Conservation (phyloP, 2,329 filamentous ascomycete species). For the Coniochaeta sp. region DNA sequence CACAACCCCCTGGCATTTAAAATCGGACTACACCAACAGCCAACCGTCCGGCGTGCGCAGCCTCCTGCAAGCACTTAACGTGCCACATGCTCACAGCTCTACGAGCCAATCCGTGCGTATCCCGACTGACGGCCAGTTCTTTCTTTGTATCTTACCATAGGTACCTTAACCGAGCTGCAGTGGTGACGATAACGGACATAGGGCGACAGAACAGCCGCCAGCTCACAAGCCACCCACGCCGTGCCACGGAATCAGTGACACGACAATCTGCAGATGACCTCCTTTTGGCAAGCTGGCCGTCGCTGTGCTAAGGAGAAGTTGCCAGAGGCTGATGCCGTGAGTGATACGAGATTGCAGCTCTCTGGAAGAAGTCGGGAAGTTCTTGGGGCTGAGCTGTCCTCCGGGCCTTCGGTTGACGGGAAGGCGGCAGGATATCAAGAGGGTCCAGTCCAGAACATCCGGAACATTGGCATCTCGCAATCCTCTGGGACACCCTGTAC, state of each 20-base stretch:
- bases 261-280: not conserved
- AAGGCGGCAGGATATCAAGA: conserved; percentile 1
- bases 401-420: not conserved
- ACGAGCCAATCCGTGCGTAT: not conserved
- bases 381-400: not conserved
- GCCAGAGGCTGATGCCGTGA: not conserved
- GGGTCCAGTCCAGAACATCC: not conserved
- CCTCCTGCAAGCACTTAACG: conserved; percentile 1
- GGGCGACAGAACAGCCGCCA: not conserved
- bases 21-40: not conserved
- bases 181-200: not conserved
- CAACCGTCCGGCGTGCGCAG: not conserved
- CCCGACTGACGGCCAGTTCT: not conserved
- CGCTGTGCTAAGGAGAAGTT: not conserved
- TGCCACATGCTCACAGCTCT: not conserved
- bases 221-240: not conserved
- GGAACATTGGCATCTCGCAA: not conserved
- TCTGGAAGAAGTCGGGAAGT: not conserved
- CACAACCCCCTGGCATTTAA: conserved; percentile 1
- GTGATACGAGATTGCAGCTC: not conserved
- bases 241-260: not conserved
- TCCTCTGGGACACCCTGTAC: not conserved
- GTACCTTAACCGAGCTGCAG: not conserved
- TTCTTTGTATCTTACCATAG: not conserved
- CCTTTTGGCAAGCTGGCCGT: too few species aligned